phyloP scores from a whole-genome alignment of 176 grass and related monocot species.

The Aegilops bicornis region DNA sequence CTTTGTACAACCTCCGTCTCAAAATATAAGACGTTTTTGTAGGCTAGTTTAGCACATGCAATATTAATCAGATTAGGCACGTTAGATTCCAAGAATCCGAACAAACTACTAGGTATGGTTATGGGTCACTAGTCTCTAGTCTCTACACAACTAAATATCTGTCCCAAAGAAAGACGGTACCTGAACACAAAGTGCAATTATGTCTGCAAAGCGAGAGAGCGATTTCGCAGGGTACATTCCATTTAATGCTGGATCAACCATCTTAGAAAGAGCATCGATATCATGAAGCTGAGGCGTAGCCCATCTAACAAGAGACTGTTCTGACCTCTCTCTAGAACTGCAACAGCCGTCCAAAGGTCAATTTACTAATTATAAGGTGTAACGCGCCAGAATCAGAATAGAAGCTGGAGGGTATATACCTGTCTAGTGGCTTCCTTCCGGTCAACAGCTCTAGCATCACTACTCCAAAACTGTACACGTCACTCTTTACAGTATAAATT shows the following conservation, averaged over 20 bases:
- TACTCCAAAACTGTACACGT: conserved; percentile 98
- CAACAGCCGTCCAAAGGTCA: conserved; percentile 16
- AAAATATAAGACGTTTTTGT: too few species aligned
- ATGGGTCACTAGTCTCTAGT: too few species aligned
- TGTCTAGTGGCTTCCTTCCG: conserved; percentile 91
- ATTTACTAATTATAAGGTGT: not conserved
- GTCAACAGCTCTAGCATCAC: conserved; percentile 98
- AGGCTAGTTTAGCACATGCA: too few species aligned
- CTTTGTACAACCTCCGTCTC: too few species aligned
- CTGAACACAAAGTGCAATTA: conserved; percentile 96
- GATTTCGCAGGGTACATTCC: conserved; percentile 99
- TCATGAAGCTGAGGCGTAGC: conserved; percentile 98
- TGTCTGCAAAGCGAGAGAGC: conserved; percentile 89
- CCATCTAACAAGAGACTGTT: conserved; percentile 98
- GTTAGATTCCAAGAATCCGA: not conserved
- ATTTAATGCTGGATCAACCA: conserved; percentile 95
- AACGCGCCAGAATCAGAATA: not conserved
- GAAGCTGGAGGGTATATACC: conserved; percentile 43
- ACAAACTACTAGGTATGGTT: not conserved
- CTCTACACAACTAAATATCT: not conserved
- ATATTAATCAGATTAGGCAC: not conserved
- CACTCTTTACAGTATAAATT: conserved; percentile 93
- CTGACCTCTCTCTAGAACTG: conserved; percentile 88
- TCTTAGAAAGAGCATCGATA: conserved; percentile 91
- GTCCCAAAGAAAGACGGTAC: conserved; percentile 37